These are phyloP conservation scores for Pseudonectria buxi DNA, from an alignment of 2,329 filamentous ascomycete species.

Conservation along the genomic window DNA sequence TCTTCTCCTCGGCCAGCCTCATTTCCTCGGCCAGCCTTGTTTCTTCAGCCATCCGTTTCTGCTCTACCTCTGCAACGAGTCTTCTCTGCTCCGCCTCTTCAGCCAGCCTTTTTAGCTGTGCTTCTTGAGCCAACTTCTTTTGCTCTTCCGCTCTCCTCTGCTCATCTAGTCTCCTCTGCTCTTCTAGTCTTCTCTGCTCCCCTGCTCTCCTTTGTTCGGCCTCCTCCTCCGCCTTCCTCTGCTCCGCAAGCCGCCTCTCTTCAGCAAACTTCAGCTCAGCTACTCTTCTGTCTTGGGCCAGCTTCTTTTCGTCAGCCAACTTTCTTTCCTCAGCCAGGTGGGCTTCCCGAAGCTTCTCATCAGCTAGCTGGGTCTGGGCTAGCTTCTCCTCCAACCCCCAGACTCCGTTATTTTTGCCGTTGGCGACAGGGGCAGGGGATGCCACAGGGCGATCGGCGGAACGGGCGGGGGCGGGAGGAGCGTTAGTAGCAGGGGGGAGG, in stretches of 20 bases:
- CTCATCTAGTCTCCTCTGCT: too few relatives aligned
- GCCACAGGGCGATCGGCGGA: slow-evolving; percentile 1
- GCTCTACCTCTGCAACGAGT: too few relatives aligned
- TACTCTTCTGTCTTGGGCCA: not conserved
- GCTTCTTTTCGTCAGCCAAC: slow-evolving; percentile 3
- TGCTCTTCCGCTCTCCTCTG: too few relatives aligned
- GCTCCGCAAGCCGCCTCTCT: slow-evolving; percentile 6
- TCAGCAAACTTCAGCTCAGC: not conserved
- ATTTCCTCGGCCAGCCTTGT: too few relatives aligned
- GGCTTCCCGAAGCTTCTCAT: not conserved
- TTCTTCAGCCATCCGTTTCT: too few relatives aligned
- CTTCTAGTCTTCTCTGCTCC: not conserved
- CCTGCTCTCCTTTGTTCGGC: slow-evolving; percentile 9
- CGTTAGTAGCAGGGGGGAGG: too few relatives aligned
- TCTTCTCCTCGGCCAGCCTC: too few relatives aligned
- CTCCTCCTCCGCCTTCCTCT: slow-evolving; percentile 6
- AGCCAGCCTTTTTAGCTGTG: too few relatives aligned
- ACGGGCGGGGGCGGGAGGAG: too few relatives aligned
- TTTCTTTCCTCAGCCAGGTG: slow-evolving; percentile 7
- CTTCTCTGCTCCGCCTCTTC: too few relatives aligned
- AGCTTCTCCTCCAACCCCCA: slow-evolving; percentile 23
- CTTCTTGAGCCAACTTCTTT: too few relatives aligned
- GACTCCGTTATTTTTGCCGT: slow-evolving; percentile 7
- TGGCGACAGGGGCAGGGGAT: slow-evolving; percentile 1
- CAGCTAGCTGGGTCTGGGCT: slow-evolving; percentile 18